Percentiles rank a stretch among this genome's conserved stretches.
Conservation (phyloP, 176 grass and related monocot genomes). For the Oryza coarctata region DNA sequence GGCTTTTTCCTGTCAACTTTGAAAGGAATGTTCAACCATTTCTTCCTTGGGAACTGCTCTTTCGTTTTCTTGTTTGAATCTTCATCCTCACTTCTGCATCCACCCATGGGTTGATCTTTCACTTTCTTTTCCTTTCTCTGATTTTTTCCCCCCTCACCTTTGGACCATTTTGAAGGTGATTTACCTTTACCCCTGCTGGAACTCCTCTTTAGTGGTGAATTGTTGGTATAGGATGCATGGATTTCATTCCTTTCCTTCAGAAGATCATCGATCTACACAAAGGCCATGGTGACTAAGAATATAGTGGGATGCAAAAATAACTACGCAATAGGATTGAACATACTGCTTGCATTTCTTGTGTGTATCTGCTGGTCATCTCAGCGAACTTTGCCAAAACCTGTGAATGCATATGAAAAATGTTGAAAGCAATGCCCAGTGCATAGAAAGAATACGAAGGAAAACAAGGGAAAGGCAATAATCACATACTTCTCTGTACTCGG, state of each 20-base stretch:
- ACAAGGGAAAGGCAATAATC: background rate
- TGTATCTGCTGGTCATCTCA: slow-evolving; percentile 94
- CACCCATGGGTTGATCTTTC: slow-evolving; percentile 53
- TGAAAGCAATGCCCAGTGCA: background rate
- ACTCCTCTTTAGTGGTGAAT: slow-evolving; percentile 63
- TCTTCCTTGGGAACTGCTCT: slow-evolving; percentile 58
- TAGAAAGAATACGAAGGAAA: background rate
- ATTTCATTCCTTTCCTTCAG: slow-evolving; percentile 80
- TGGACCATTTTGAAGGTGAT: slow-evolving; percentile 50
- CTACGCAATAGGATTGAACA: slow-evolving; percentile 8
- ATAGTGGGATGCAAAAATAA: background rate
- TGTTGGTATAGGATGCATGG: slow-evolving; percentile 84
- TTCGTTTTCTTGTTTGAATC: slow-evolving; percentile 53
- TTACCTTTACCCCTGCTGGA: slow-evolving; percentile 65
- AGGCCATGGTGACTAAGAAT: background rate
- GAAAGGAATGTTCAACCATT: slow-evolving; percentile 88
- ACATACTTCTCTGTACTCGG: slow-evolving; percentile 88
- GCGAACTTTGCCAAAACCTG: slow-evolving; percentile 90
- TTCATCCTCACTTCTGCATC: slow-evolving; percentile 41
- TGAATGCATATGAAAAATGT: slow-evolving; percentile 5
- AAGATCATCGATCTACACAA: slow-evolving; percentile 74
- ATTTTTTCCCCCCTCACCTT: slow-evolving; percentile 42
- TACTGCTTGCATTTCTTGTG: slow-evolving; percentile 97
- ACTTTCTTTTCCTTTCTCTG: slow-evolving; percentile 56
- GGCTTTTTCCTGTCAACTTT: slow-evolving; percentile 92